phyloP scores from a whole-genome alignment of 352 stramenopile genomes.

The Phytophthora capsici region DNA sequence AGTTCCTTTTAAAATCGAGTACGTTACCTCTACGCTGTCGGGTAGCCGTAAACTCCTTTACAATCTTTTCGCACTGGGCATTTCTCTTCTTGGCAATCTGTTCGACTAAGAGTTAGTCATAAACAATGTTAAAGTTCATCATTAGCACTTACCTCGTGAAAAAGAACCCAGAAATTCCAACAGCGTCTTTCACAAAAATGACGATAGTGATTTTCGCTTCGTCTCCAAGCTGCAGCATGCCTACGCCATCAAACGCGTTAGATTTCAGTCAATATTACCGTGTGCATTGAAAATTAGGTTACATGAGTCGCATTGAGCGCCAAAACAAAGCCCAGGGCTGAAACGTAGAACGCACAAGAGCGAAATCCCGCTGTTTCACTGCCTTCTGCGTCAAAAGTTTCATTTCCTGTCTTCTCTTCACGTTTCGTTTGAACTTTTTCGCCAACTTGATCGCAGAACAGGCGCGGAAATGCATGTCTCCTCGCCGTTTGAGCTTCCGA shows the following conservation, averaged over 20 bases:
- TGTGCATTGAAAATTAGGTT: slow-evolving; percentile 3
- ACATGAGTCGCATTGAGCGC: slow-evolving; percentile 57
- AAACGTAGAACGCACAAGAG: slow-evolving; percentile 44
- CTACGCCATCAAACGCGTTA: slow-evolving; percentile 18
- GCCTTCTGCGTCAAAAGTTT: slow-evolving; percentile 24
- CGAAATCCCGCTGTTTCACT: slow-evolving; percentile 15
- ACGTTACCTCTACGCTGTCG: slow-evolving; percentile 46
- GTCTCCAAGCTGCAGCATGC: slow-evolving; percentile 45
- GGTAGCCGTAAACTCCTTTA: slow-evolving; percentile 38
- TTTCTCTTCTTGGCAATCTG: slow-evolving; percentile 29
- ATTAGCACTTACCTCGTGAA: slow-evolving; percentile 37
- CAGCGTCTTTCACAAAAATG: slow-evolving; percentile 6
- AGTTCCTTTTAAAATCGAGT: not conserved
- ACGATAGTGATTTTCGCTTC: slow-evolving; percentile 35
- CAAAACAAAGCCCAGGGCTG: slow-evolving; percentile 48
- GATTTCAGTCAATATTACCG: not conserved
- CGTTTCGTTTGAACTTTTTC: slow-evolving; percentile 27
- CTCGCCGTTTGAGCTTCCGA: slow-evolving; percentile 34
- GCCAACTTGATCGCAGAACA: slow-evolving; percentile 36
- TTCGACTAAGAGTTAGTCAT: no score
- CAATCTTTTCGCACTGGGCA: slow-evolving; percentile 27
- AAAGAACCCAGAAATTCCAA: slow-evolving; percentile 27
- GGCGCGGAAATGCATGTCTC: slow-evolving; percentile 39
- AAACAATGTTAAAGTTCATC: no score
- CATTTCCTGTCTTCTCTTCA: slow-evolving; percentile 34